Base-by-base conservation (phyloP, 768 basidiomycete genomes). In the Leccinum subgranulosum region DNA sequence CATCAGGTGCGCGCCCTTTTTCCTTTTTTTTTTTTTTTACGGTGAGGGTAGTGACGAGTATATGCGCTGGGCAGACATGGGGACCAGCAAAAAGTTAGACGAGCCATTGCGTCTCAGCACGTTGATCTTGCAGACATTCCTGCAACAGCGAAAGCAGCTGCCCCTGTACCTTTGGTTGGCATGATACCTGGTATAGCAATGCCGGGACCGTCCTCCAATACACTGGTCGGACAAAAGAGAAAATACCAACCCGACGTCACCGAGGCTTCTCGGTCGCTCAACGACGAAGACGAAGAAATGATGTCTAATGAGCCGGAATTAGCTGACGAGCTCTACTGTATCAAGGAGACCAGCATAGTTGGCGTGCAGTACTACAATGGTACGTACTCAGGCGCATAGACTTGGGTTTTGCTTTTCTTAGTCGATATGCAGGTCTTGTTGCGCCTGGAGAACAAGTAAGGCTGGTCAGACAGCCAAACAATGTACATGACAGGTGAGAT, bases 281-380 rank as follows among this genome's bases (percentile, higher is more conserved):
- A 74, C 6, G 79, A 80, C 19, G 81, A 81, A 31, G 69, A 73
- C 1, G 74, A 76, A 2, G 81, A 83, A 36, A 74, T 78, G 12
- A 74, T 69, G 46, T 57, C 64, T 4, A 55, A 61, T 0, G 82
- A 80, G 52, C 76, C 81, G 43, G 86, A 88, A 36, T 58, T 60
- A 6, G 68, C 59, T 17, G 90, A 93, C 57, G 91, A 94, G 69
- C 69, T 91, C 21, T 91, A 88, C 66, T 81, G 84, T 45, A 76
- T 73, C 14, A 51, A 85, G 65, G 69, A 70, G 3, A 81, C 87
- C 0, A 85, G 81, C 49, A 82, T 92, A 10, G 93, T 94, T 0
- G 93, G 93, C 0, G 76, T 94, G 14, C 90, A 92, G 66, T 92
- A 94, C 65, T 94, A 94, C 66, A 76, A 76, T 67, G 88, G 88